Evolutionary conservation across 2,329 filamentous ascomycete species (phyloP), one percentile per base, ranked within the genome.

Genomic region (Colletotrichum abscissum): DNA sequence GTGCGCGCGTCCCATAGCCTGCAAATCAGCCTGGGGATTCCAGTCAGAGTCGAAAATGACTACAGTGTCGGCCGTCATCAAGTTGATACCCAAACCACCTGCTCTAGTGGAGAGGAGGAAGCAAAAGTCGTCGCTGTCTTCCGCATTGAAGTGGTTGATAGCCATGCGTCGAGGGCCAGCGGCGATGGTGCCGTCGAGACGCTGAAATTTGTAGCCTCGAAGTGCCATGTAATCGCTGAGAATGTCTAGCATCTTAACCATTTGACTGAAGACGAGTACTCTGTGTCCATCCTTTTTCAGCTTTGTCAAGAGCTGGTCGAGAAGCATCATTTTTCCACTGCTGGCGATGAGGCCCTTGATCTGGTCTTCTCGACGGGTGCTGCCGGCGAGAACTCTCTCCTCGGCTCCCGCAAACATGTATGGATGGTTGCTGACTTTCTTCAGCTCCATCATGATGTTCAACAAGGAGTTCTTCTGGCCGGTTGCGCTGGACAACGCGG

Each of bases 391-490:
- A 14, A 98, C 94, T 77, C 93, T 94, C 71, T 97, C 94, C 81
- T 99, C 97, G 2, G 95, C 96, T 75, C 95, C 95, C 2, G 94
- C 93, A 78, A 99, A 98, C 92, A 99, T 97, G 85, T 98, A 97
- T 1, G 97, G 96, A 80, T 99, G 97, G 79, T 99, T 99, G 85
- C 96, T 98, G 81, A 97, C 95, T 84, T 99, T 99, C 87, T 99
- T 99, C 79, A 99, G 84, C 82, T 99, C 97, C 97, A 99, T 99
- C 91, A 99, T 98, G 81, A 99, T 97, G 83, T 99, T 99, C 75
- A 99, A 86, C 16, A 99, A 86, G 0, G 96, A 98, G 77, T 97
- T 96, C 83, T 98, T 98, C 82, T 97, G 94, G 6, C 96, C 97
- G 57, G 93, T 92, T 58, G 95, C 96, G 79, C 98, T 94, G 78